A percentile compares a stretch with the other conserved stretches of the same genome.
phyloP scores from a whole-genome alignment of 441 rosid species.

The Pelargonium citronellum region DNA sequence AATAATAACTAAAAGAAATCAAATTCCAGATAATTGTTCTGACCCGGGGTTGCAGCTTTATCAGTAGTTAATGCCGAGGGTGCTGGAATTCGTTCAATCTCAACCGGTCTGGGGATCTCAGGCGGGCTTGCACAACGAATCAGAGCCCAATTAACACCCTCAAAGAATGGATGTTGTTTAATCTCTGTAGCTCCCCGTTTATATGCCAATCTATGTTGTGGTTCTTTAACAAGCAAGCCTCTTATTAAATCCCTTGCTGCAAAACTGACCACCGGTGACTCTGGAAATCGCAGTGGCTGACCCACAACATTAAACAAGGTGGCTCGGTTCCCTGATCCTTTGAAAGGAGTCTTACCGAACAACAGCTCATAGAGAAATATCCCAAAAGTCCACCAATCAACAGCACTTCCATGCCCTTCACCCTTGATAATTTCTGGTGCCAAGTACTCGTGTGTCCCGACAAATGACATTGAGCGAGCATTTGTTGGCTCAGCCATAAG shows the following conservation, averaged over 20 bases:
- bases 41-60: conserved; percentile 33
- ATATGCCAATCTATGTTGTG: conserved; percentile 77
- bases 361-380: conserved; percentile 79
- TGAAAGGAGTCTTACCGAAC: conserved; percentile 48
- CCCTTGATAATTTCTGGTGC: conserved; percentile 48
- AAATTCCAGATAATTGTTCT: conserved; percentile 91
- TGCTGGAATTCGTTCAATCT: conserved; percentile 49
- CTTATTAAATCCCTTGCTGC: conserved; percentile 77
- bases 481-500: conserved; percentile 92
- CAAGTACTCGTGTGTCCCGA: conserved; percentile 85
- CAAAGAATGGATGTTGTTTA: conserved; percentile 93
- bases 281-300: conserved; percentile 83
- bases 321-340: conserved; percentile 73
- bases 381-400: conserved; percentile 97
- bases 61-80: conserved; percentile 47
- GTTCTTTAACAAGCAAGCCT: conserved; percentile 87
- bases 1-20: conserved; percentile 66
- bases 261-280: conserved; percentile 74
- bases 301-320: conserved; percentile 95
- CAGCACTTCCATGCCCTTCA: conserved; percentile 98
- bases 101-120: conserved; percentile 79
- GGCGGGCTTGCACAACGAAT: conserved; percentile 97
- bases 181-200: conserved; percentile 99
- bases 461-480: conserved; percentile 95
- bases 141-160: conserved; percentile 97